These are phyloP conservation scores for Corylus avellana DNA, from an alignment of 306 rosid genomes.

Conservation along the genomic window DNA sequence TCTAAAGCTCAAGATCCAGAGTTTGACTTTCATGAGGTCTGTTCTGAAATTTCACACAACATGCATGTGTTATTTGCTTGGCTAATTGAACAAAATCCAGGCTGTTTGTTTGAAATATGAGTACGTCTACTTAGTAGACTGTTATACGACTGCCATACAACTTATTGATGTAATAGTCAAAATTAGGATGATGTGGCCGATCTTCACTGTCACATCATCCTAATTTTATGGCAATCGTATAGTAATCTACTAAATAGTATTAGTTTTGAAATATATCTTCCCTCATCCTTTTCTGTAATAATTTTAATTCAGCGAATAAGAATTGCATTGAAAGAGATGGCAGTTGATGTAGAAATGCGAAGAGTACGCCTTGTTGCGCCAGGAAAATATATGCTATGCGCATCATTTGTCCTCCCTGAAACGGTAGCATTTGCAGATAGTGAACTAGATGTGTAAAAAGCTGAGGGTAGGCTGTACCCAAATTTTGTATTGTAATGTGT, in stretches of 20 bases:
- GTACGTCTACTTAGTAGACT: too few species aligned
- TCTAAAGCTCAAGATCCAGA: constrained; percentile 95
- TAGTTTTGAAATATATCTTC: not conserved
- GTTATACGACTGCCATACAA: too few species aligned
- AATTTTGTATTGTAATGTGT: constrained; percentile 12
- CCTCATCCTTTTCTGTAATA: not conserved
- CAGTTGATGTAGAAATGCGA: constrained; percentile 74
- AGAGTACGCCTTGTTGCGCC: constrained; percentile 90
- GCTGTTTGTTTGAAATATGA: not conserved
- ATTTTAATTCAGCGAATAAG: constrained; percentile 67
- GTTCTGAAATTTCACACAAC: constrained; percentile 1
- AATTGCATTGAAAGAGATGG: constrained; percentile 74
- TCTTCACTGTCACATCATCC: too few species aligned
- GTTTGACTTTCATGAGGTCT: constrained; percentile 89
- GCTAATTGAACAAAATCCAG: constrained; percentile 6
- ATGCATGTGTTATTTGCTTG: not conserved
- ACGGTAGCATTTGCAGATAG: constrained; percentile 71
- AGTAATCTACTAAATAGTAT: too few species aligned
- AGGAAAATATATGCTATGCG: constrained; percentile 95
- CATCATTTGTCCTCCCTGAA: constrained; percentile 80
- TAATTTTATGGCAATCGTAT: too few species aligned
- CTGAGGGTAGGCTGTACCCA: not conserved
- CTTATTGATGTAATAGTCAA: too few species aligned
- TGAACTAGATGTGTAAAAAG: constrained; percentile 29
- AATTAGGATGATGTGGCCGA: too few species aligned